Evolutionary conservation across 352 stramenopile genomes (phyloP).

Genomic region (Globisporangium canariense): DNA sequence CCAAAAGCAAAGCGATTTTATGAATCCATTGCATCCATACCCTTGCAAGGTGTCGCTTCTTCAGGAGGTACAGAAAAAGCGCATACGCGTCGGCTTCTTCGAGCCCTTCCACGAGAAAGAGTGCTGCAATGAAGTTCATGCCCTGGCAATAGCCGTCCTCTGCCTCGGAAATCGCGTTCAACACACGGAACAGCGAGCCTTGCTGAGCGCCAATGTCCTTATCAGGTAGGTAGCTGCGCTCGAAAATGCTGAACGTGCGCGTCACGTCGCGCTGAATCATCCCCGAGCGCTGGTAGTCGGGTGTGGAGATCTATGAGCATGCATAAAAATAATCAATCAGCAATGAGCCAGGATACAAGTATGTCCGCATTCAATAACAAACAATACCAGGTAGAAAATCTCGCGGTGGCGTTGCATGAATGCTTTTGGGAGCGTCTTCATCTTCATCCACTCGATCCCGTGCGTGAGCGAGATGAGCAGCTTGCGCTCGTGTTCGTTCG

Average conservation of each 20-base stretch:
- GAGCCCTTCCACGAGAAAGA: constrained; percentile 82
- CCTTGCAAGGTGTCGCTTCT: constrained; percentile 71
- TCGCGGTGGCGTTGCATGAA: constrained; percentile 74
- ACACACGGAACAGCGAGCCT: constrained; percentile 64
- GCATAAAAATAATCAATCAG: not conserved
- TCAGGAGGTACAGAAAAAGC: constrained; percentile 79
- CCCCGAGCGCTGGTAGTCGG: constrained; percentile 65
- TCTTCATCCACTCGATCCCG: constrained; percentile 64
- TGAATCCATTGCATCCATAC: constrained; percentile 14
- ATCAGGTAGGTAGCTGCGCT: constrained; percentile 35
- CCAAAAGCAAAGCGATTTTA: not conserved
- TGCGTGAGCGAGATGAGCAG: constrained; percentile 62
- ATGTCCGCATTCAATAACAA: not conserved
- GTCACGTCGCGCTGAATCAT: constrained; percentile 79
- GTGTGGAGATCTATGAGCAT: constrained; percentile 37
- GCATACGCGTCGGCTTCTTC: constrained; percentile 78
- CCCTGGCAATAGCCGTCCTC: constrained; percentile 85
- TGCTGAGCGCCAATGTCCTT: constrained; percentile 51
- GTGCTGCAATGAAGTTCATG: constrained; percentile 88
- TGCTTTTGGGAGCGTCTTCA: constrained; percentile 36
- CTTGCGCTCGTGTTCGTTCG: constrained; percentile 53
- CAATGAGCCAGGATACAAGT: not conserved
- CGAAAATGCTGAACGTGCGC: constrained; percentile 86
- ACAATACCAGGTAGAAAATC: constrained; percentile 63
- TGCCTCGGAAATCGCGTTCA: constrained; percentile 77